phyloP scores from a whole-genome alignment of 257 asterid genomes.

The Sherardia arvensis region DNA sequence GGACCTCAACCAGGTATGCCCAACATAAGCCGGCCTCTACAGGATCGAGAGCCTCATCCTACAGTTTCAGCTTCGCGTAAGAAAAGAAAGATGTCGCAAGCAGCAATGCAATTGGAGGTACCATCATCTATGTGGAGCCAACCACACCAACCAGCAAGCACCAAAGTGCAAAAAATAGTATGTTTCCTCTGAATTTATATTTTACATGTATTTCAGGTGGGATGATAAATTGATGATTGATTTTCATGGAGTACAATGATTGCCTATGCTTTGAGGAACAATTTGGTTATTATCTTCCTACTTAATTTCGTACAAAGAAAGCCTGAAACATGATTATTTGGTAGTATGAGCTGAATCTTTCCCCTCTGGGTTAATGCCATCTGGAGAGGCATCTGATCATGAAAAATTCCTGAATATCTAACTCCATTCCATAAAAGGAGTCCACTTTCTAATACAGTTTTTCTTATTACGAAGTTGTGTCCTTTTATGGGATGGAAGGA shows the following conservation, averaged over 20 bases:
- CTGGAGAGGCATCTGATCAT: too few species aligned
- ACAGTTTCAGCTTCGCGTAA: slow-evolving; percentile 12
- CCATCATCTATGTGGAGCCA: slow-evolving; percentile 12
- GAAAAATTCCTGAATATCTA: background rate
- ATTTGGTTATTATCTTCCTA: background rate
- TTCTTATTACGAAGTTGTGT: background rate
- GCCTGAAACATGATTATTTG: background rate
- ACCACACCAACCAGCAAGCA: slow-evolving; percentile 36
- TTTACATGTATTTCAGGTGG: background rate
- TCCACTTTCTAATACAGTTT: background rate
- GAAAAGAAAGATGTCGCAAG: slow-evolving; percentile 13
- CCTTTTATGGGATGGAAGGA: background rate
- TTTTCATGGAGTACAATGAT: background rate
- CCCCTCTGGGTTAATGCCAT: background rate
- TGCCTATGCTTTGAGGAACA: background rate
- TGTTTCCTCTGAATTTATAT: slow-evolving; percentile 14
- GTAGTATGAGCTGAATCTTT: background rate
- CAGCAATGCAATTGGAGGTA: slow-evolving; percentile 7
- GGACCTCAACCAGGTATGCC: slow-evolving; percentile 15
- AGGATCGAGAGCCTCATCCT: slow-evolving; percentile 12
- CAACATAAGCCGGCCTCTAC: slow-evolving; percentile 5
- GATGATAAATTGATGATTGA: background rate
- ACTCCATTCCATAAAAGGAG: background rate
- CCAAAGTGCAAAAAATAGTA: slow-evolving; percentile 47
- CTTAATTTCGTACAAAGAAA: background rate